Base-by-base conservation (phyloP, 371 early-diverging fungal species). In the Mortierella sp. region DNA sequence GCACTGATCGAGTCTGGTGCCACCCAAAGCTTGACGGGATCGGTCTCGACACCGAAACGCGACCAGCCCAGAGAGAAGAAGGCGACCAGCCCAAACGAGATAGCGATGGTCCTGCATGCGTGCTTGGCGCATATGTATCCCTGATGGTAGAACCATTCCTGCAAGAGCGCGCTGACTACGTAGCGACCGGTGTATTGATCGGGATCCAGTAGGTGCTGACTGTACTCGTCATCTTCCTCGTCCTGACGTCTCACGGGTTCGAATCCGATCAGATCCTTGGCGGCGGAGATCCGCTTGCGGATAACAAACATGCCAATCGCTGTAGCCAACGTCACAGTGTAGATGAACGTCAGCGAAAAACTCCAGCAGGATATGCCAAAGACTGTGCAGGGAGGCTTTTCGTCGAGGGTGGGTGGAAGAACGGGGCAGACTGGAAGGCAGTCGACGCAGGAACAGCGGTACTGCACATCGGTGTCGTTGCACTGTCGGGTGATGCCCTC, bases 11-110 rank as follows among this genome's bases (percentile, higher is more conserved):
- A 94, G 1, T 90, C 86, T 11, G 95, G 95, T 0, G 92, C 89
- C 0, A 95, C 95, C 96, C 96, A 96, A 12, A 96, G 83, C 68
- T 92, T 89, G 56, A 94, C 89, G 4, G 96, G 96, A 79, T 92
- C 90, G 6, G 91, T 91, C 75, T 93, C 95, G 6, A 95, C 81
- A 10, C 89, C 82, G 55, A 93, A 92, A 2, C 82, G 82, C 1
- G 90, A 85, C 93, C 94, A 95, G 8, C 94, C 94, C 21, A 89
- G 49, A 2, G 93, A 92, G 24, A 90, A 90, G 12, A 93, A 71
- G 27, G 85, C 84, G 3, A 93, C 91, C 29, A 92, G 74, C 2
- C 89, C 73, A 11, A 93, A 81, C 1, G 90, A 87, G 24, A 84
- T 71, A 12, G 90, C 70, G 44, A 94, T 93, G 29, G 92, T 91